Conservation (phyloP, 192 early-diverging fungal genomes). For the Gonapodya prolifera region DNA sequence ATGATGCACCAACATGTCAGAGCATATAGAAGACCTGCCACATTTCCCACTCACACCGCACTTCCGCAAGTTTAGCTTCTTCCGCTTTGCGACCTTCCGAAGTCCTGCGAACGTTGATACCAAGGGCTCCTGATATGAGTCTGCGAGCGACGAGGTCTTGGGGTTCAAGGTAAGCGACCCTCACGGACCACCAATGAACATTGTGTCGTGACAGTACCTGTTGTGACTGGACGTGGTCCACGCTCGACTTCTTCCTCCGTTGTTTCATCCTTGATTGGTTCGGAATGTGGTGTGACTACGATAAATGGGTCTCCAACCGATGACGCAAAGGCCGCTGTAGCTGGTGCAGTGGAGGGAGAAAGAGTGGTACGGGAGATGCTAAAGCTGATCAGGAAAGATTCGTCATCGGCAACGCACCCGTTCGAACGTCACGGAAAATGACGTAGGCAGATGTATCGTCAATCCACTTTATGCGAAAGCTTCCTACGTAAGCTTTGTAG, state of each 20-base stretch:
- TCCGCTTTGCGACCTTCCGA: slow-evolving; percentile 21
- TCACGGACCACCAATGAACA: too few relatives aligned
- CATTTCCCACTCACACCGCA: slow-evolving; percentile 13
- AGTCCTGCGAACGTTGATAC: slow-evolving; percentile 30
- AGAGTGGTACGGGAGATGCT: not conserved
- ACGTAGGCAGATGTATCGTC: slow-evolving; percentile 54
- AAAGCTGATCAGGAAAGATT: not conserved
- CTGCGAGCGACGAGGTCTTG: slow-evolving; percentile 60
- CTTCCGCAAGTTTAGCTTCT: slow-evolving; percentile 17
- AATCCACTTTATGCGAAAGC: slow-evolving; percentile 61
- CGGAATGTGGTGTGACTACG: slow-evolving; percentile 39
- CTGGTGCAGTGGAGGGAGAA: not conserved
- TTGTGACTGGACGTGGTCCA: slow-evolving; percentile 27
- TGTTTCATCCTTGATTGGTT: slow-evolving; percentile 23
- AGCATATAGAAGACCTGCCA: not conserved
- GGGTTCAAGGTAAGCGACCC: too few relatives aligned
- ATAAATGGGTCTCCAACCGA: slow-evolving; percentile 15
- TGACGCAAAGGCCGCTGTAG: slow-evolving; percentile 13
- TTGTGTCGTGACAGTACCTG: slow-evolving; percentile 6
- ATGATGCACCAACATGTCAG: too few relatives aligned
- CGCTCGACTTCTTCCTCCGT: slow-evolving; percentile 12
- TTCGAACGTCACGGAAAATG: slow-evolving; percentile 51
- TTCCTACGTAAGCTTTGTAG: slow-evolving; percentile 18
- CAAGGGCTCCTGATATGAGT: slow-evolving; percentile 61
- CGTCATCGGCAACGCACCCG: slow-evolving; percentile 28